Evolutionary conservation across 2,329 filamentous ascomycete species (phyloP).

Genomic region (Tolypocladium inflatum): DNA sequence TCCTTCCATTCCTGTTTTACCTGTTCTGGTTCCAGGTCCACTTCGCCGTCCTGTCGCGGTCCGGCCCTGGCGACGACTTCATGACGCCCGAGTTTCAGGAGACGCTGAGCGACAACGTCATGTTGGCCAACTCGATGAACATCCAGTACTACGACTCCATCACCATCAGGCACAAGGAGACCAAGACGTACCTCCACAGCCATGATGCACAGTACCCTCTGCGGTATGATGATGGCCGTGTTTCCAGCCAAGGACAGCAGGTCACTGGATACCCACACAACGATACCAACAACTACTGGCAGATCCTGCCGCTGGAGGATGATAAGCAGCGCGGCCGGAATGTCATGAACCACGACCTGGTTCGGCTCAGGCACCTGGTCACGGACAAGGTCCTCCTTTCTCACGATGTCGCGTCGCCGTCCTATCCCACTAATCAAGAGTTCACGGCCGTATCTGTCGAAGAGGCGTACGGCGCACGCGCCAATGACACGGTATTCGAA

Average conservation of each 20-base stretch:
- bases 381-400: conserved; percentile 83
- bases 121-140: conserved; percentile 76
- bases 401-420: conserved; percentile 95
- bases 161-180: conserved; percentile 90
- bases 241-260: conserved; percentile 96
- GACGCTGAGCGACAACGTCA: conserved; percentile 87
- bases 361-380: conserved; percentile 77
- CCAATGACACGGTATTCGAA: conserved; percentile 89
- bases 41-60: conserved; percentile 79
- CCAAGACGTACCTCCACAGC: conserved; percentile 91
- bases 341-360: conserved; percentile 75
- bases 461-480: conserved; percentile 62
- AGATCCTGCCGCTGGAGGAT: conserved; percentile 66
- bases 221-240: conserved; percentile 91
- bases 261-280: conserved; percentile 97
- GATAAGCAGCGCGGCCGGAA: conserved; percentile 48
- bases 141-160: conserved; percentile 89
- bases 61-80: conserved; percentile 94
- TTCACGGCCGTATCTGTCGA: conserved; percentile 76
- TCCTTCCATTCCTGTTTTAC: conserved; percentile 95
- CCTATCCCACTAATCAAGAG: conserved; percentile 95
- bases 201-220: conserved; percentile 84
- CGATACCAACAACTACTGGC: conserved; percentile 98
- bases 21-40: conserved; percentile 99
- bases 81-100: conserved; percentile 99